Base-by-base conservation (phyloP, 208 protist genomes). In the Kentomonas sorsogonicus region DNA sequence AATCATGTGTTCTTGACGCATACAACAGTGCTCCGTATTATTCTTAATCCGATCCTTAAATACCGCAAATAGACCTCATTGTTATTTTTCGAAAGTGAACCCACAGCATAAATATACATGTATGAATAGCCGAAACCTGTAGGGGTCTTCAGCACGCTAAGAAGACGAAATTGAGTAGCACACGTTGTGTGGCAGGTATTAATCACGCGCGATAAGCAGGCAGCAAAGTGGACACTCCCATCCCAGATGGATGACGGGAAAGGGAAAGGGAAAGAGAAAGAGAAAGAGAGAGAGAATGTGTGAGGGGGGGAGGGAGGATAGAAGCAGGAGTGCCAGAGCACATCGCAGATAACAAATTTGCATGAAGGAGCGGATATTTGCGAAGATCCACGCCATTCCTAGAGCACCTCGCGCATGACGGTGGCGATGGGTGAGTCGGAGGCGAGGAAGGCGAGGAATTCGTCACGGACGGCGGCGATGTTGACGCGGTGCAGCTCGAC, bases 401-500 rank as follows among this genome's bases (percentile, higher is more conserved):
- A 95, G 31, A 95, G 66, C 15, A 93, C 83, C 25, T 93, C 79
- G 0, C 81, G 68, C 89, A 95, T 95, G 25, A 72, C 77, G 38
- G 71, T 61, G 23, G 89, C 89, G 16, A 72, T 56, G 5, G 70
- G 60, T n/a, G 89, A 74, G 13, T 79, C 77, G 4, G 83, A 92
- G 30, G 73, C 65, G 6, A 95, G 74, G 59, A 93, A 95, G 22
- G 65, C 41, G 50, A 78, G 58, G 60, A 95, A 93, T 20, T 67
- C 58, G 0, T 58, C 60, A 5, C 75, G 66, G 5, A 76, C 85
- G 11, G 78, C 73, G n/a, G 61, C 60, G 2, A 95, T 77, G 63
- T 93, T 95, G 27, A 86, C 68, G 40, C 72, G 70, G 60, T 95
- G 89, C 50, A 93, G 72, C 56, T 88, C 80, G 20, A 92, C 83